Base-by-base conservation (phyloP, 208 protist genomes). In the Leishmania martiniquensis region DNA sequence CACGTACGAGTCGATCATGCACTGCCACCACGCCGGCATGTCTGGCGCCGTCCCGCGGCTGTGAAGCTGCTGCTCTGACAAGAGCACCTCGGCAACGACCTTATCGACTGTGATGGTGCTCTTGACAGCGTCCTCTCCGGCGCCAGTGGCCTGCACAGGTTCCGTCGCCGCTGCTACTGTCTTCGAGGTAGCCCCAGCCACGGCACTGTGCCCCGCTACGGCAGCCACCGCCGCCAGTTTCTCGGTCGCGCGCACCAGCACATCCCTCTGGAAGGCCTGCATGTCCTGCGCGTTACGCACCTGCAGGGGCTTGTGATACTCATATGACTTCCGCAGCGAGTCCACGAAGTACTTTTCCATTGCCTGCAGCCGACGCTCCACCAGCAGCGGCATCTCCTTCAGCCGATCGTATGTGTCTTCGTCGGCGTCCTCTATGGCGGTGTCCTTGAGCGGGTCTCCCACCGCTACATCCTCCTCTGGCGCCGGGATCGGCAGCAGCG, bases 271-370 rank as follows among this genome's bases (percentile, higher is more conserved):
- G 78, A 94, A 96, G 39, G 39, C 39, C 51, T 77, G 83, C 91
- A 96, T 91, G 44, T 92, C 88, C 63, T 81, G 78, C 12, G 87
- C 91, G 72, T 96, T 96, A 45, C 72, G 52, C 79, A 60, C 63
- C 29, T 84, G 88, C 49, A 94, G 86, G 9, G 83, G 63, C 29
- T 85, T 73, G 68, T 97, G 94, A 67, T 89, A 96, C 57, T 89
- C 85, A 75, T 97, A 84, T 34, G 88, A 78, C 25, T 77, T 29
- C 62, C 78, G 69, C 22, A 97, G 88, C 25, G 78, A 83, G 10
- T 83, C 13, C 54, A 95, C 89, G 84, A 95, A 95, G 85, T 97
- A 83, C n/a, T 94, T 72, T 70, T 97, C 94, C 89, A 97, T 95
- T 37, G 90, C 94, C 0, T 87, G 87, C 72, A 97, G 87, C 1